Conservation (phyloP, 225 moss, liverwort and hornwort species). For the Straminergon stramineum region DNA sequence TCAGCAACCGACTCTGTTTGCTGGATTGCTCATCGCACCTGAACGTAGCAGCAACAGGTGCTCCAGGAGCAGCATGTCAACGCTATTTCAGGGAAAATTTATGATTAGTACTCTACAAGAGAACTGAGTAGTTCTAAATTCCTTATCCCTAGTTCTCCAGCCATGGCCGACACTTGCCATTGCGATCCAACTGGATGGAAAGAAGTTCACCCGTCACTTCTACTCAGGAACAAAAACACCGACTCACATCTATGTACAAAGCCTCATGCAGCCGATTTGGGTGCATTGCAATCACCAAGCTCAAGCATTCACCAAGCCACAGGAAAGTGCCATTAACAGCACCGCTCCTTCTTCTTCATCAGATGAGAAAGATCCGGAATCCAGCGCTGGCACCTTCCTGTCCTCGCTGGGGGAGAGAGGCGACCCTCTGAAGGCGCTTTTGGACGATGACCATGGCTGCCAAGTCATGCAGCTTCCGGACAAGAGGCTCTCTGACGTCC, state of each 20-base stretch:
- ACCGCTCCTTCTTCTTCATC: conserved; percentile 58
- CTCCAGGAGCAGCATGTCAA: background rate
- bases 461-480: conserved; percentile 54
- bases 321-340: conserved; percentile 53
- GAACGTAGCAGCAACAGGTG: background rate
- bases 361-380: conserved; percentile 16
- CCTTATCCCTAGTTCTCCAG: background rate
- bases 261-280: conserved; percentile 2
- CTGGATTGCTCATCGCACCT: conserved; percentile 3
- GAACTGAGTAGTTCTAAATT: background rate
- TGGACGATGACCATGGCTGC: conserved; percentile 30
- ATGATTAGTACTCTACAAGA: background rate
- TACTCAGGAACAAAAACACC: background rate
- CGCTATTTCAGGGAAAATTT: conserved; percentile 4
- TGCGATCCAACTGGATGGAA: background rate
- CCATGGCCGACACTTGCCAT: background rate
- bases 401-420: conserved; percentile 3
- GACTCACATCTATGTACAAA: conserved; percentile 37
- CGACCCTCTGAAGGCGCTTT: conserved; percentile 1
- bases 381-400: background rate
- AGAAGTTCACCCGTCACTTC: background rate
- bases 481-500: conserved; percentile 22
- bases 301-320: conserved; percentile 38
- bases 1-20: background rate
- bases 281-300: background rate